These are phyloP conservation scores for Elasticomyces elasticus DNA, from an alignment of 495 filamentous ascomycete genomes.

Conservation along the genomic window DNA sequence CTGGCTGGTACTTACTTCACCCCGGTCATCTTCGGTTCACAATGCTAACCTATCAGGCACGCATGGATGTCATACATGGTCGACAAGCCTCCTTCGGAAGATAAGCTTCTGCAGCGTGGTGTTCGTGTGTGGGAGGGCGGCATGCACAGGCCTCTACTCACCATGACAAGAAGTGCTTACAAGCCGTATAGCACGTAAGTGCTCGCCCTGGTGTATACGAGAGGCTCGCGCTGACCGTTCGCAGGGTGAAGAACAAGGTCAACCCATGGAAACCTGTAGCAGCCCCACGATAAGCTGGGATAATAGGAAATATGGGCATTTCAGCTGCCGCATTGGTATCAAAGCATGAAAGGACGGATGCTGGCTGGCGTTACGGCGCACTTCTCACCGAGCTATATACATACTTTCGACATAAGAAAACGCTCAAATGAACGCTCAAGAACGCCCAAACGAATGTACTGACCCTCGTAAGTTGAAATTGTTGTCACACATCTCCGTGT, in stretches of 20 bases:
- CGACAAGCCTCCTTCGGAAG: slow-evolving; percentile 71
- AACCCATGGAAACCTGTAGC: slow-evolving; percentile 31
- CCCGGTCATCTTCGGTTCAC: background rate
- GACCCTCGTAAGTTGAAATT: too few species aligned
- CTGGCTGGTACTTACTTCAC: slow-evolving; percentile 58
- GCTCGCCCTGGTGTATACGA: background rate
- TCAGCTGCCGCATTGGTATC: too few species aligned
- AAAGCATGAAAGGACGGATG: too few species aligned
- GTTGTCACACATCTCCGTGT: too few species aligned
- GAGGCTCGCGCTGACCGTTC: background rate
- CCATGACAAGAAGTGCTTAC: slow-evolving; percentile 65
- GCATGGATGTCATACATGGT: slow-evolving; percentile 92
- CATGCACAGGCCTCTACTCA: slow-evolving; percentile 65
- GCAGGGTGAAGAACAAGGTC: slow-evolving; percentile 34
- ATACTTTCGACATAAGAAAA: too few species aligned
- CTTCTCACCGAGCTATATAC: too few species aligned
- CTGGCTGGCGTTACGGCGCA: too few species aligned
- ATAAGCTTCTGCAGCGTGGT: slow-evolving; percentile 57
- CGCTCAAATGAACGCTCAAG: too few species aligned
- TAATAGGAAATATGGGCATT: too few species aligned
- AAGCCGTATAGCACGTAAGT: slow-evolving; percentile 89
- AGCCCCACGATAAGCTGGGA: slow-evolving; percentile 19
- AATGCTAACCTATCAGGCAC: slow-evolving; percentile 49
- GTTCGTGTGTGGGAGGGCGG: slow-evolving; percentile 63
- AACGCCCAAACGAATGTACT: too few species aligned